phyloP scores from a whole-genome alignment of 2,329 filamentous ascomycete species.

The Eutypella sp. region DNA sequence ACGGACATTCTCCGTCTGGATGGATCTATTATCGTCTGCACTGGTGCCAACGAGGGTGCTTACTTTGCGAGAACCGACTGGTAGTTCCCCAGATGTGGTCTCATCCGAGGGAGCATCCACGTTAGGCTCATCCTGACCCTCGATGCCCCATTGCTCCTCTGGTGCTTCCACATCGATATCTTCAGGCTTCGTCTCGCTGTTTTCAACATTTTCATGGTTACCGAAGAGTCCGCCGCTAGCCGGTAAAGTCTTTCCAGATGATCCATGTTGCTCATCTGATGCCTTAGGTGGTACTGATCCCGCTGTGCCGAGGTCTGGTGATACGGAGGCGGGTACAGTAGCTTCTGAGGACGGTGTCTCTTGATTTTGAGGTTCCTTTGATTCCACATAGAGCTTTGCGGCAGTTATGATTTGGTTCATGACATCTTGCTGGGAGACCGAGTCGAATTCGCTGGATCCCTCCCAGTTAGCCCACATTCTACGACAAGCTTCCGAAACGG shows the following conservation, averaged over 20 bases:
- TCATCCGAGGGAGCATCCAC: constrained; percentile 8
- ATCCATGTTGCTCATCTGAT: not conserved
- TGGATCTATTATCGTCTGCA: not conserved
- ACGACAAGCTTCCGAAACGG: constrained; percentile 35
- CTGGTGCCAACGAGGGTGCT: not conserved
- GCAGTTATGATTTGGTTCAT: constrained; percentile 47
- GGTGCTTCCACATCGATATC: constrained; percentile 47
- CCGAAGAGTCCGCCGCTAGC: constrained; percentile 2
- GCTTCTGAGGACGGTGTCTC: not conserved
- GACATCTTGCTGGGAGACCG: constrained; percentile 37
- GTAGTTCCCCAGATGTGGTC: constrained; percentile 6
- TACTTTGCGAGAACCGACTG: constrained; percentile 4
- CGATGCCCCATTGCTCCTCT: constrained; percentile 29
- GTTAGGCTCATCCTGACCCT: constrained; percentile 18
- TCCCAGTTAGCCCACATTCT: constrained; percentile 39
- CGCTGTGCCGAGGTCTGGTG: not conserved
- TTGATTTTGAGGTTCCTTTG: constrained; percentile 24
- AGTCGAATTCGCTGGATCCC: constrained; percentile 26
- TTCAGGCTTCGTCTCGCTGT: constrained; percentile 31
- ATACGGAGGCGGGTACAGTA: constrained; percentile 1
- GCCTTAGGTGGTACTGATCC: not conserved
- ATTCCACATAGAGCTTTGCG: constrained; percentile 45
- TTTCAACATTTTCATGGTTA: constrained; percentile 13
- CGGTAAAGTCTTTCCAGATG: not conserved
- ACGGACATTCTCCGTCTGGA: not conserved